Conservation (phyloP, 441 rosid species). For the Hura crepitans region DNA sequence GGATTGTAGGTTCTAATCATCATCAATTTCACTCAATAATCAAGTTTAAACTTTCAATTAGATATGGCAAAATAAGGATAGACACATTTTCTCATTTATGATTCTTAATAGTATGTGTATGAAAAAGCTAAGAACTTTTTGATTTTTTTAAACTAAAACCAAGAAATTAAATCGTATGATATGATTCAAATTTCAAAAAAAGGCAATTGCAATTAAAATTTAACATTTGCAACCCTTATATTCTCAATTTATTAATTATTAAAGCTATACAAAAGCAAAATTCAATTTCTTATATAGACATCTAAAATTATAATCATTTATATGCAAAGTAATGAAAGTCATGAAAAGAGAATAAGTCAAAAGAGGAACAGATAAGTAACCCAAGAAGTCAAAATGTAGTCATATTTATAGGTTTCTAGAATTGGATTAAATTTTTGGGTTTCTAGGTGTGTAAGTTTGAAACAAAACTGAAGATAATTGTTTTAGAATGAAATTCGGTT, state of each 20-base stretch:
- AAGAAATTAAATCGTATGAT: constrained; percentile 10
- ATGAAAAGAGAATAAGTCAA: too few relatives aligned
- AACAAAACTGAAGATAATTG: background rate
- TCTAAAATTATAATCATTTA: too few relatives aligned
- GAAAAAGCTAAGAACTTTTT: constrained; percentile 6
- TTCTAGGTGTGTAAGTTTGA: background rate
- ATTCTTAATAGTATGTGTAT: background rate
- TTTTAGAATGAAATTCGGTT: background rate
- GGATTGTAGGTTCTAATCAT: background rate
- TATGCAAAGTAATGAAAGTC: too few relatives aligned
- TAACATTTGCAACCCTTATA: background rate
- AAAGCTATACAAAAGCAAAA: too few relatives aligned
- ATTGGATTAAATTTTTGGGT: too few relatives aligned
- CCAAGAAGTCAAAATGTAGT: too few relatives aligned
- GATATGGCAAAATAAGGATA: background rate
- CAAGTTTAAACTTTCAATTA: background rate
- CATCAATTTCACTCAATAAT: background rate
- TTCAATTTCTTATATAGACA: too few relatives aligned
- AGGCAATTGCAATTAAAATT: constrained; percentile 13
- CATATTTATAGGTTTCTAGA: too few relatives aligned
- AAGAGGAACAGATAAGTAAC: too few relatives aligned
- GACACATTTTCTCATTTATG: background rate
- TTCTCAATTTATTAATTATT: too few relatives aligned
- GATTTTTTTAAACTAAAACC: constrained; percentile 7
- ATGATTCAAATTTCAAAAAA: background rate